A percentile compares a stretch with the other conserved stretches of the same genome.
phyloP scores from a whole-genome alignment of 805 yeast genomes.

The Danielia oregonensis region DNA sequence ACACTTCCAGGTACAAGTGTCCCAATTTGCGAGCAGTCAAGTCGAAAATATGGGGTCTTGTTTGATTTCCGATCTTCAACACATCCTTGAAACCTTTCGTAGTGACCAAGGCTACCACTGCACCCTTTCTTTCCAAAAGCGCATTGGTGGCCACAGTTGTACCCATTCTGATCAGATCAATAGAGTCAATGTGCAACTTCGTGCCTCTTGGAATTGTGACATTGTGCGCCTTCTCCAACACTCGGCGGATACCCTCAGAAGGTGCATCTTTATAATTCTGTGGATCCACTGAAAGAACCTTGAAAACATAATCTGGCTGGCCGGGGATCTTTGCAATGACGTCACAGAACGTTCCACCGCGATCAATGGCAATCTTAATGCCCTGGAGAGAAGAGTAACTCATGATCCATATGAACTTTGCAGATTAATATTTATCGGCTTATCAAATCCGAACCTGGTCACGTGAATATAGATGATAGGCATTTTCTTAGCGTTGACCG shows the following conservation, averaged over 20 bases:
- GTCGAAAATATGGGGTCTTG: constrained; percentile 87
- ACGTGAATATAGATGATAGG: no score
- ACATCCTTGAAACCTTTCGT: constrained; percentile 88
- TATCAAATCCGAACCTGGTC: neutral
- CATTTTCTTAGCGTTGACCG: no score
- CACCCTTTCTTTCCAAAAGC: constrained; percentile 87
- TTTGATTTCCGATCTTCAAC: constrained; percentile 81
- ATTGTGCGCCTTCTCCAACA: constrained; percentile 50
- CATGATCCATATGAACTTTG: neutral
- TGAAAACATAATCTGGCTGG: constrained; percentile 59
- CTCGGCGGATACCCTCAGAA: constrained; percentile 19
- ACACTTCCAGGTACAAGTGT: constrained; percentile 68
- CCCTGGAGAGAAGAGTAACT: constrained; percentile 5
- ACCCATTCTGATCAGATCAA: constrained; percentile 31
- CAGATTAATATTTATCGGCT: neutral
- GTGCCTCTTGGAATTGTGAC: constrained; percentile 53
- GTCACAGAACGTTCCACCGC: constrained; percentile 93
- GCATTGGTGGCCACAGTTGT: constrained; percentile 79
- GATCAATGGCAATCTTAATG: constrained; percentile 32
- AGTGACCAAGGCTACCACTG: constrained; percentile 77
- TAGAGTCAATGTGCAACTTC: constrained; percentile 58
- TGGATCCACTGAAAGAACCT: constrained; percentile 18
- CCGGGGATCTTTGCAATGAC: constrained; percentile 47
- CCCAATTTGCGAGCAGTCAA: constrained; percentile 69
- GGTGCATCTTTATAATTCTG: constrained; percentile 17